These are phyloP conservation scores for Aspergillus texensis DNA, from an alignment of 2,329 filamentous ascomycete genomes.

Conservation along the genomic window DNA sequence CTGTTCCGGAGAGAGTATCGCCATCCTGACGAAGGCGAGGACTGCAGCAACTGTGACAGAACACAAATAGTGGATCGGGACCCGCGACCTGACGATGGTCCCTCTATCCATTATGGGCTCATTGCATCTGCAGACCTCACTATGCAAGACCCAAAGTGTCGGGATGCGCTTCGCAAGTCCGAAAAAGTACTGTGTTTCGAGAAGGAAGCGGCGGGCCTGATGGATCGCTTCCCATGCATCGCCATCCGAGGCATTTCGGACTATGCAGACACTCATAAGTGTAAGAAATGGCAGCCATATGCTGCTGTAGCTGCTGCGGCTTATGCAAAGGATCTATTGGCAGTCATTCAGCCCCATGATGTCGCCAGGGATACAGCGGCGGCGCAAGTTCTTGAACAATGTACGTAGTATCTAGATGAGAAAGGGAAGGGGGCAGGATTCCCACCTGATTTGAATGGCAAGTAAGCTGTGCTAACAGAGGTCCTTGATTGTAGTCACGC, in stretches of 20 bases:
- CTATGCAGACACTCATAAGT: constrained; percentile 7
- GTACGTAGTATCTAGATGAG: not conserved
- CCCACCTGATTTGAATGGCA: too few species aligned
- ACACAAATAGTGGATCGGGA: not conserved
- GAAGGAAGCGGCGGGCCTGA: constrained; percentile 3
- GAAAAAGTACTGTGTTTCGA: not conserved
- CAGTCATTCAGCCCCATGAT: not conserved
- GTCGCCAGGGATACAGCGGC: not conserved
- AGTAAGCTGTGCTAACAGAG: not conserved
- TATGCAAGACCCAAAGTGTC: not conserved
- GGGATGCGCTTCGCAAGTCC: not conserved
- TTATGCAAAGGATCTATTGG: constrained; percentile 5
- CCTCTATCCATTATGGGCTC: constrained; percentile 1
- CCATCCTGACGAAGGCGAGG: not conserved
- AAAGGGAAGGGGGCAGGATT: not conserved
- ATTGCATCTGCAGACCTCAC: constrained; percentile 6
- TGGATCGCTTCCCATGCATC: not conserved
- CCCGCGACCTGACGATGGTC: not conserved
- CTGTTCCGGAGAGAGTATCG: not conserved
- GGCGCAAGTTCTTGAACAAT: not conserved
- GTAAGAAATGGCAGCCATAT: constrained; percentile 2
- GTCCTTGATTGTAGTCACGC: not conserved
- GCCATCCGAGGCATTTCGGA: constrained; percentile 3
- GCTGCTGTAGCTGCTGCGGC: not conserved
- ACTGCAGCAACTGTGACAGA: not conserved